Conservation (phyloP, 2,329 filamentous ascomycete species). For the Endocalyx cinctus region DNA sequence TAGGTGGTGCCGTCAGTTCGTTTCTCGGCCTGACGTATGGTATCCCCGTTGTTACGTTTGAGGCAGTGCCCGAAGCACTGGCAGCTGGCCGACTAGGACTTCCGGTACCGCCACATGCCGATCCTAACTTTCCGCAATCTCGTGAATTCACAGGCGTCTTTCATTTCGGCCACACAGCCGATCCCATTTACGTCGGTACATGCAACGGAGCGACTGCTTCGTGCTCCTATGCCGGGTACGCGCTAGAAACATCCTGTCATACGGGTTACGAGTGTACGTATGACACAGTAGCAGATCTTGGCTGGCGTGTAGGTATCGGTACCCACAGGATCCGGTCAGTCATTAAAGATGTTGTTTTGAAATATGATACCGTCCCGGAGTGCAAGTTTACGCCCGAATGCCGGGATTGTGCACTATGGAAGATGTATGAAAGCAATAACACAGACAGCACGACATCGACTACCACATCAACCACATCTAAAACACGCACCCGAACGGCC, state of each 20-base stretch:
- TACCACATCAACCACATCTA: slow-evolving; percentile 50
- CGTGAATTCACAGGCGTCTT: slow-evolving; percentile 71
- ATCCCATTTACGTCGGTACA: slow-evolving; percentile 89
- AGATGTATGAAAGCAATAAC: slow-evolving; percentile 89
- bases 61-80: slow-evolving; percentile 87
- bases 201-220: slow-evolving; percentile 87
- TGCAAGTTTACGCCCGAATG: slow-evolving; percentile 76
- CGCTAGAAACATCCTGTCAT: slow-evolving; percentile 89
- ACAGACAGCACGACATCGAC: slow-evolving; percentile 68
- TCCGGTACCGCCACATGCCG: slow-evolving; percentile 74
- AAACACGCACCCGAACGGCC: slow-evolving; percentile 67
- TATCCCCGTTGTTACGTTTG: slow-evolving; percentile 84
- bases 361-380: slow-evolving; percentile 74
- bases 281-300: slow-evolving; percentile 85
- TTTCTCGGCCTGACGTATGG: slow-evolving; percentile 89
- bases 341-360: slow-evolving; percentile 79
- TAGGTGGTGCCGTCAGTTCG: slow-evolving; percentile 86
- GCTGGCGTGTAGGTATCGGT: slow-evolving; percentile 86
- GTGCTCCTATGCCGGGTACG: slow-evolving; percentile 89
- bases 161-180: slow-evolving; percentile 93
- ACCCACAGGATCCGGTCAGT: slow-evolving; percentile 88
- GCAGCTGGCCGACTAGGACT: slow-evolving; percentile 80
- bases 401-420: slow-evolving; percentile 88
- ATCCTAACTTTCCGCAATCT: slow-evolving; percentile 66
- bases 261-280: slow-evolving; percentile 84